Evolutionary conservation across 768 basidiomycete species (phyloP), one percentile per base, ranked within the genome.

Genomic region (Podaxis sp.): DNA sequence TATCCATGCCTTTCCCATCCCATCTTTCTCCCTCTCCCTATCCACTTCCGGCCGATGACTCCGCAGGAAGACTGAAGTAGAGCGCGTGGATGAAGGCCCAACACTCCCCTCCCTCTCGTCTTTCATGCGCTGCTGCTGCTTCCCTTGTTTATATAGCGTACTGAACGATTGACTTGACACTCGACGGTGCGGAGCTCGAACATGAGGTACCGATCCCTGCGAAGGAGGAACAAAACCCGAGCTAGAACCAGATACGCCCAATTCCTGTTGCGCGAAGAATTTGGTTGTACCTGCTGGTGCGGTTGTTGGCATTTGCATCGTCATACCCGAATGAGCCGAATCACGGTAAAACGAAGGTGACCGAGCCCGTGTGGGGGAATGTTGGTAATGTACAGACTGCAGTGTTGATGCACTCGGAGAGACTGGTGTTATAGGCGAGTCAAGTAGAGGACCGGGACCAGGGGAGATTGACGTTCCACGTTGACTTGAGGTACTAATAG

Each of bases 1-100:
- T 41, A 91, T 77, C 87, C 87, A 91, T 48, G 87, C 71, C 65
- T 82, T 78, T 11, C 80, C 89, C 73, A 86, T 80, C 5, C 77
- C 73, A 28, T 67, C 66, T 38, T 75, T 75, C 24, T 68, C 69
- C 13, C 10, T 74, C 72, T n/a, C 51, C 66, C 58, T 54, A 44
- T 48, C 60, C 53, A 22, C 22, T 46, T 41, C 56, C 50, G 63
- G 57, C 55, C 64, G 24, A 57, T 28, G 38, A 40, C 51, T 38
- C 54, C 4, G 56, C 38, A 38, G 53, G 44, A 30, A 38, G 53
- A 38, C 22, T 56, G 38, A 53, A 55, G 49, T 60, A 38, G 54
- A 51, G 24, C 40, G 64, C 58, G 53, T 58, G 37, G 57, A 49
- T 1, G 30, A 38, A 13, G 33, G 59, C 53, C 58, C 65, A 57